These are phyloP conservation scores for Harringtonia aguacate DNA, from an alignment of 2,329 filamentous ascomycete species.

Conservation along the genomic window DNA sequence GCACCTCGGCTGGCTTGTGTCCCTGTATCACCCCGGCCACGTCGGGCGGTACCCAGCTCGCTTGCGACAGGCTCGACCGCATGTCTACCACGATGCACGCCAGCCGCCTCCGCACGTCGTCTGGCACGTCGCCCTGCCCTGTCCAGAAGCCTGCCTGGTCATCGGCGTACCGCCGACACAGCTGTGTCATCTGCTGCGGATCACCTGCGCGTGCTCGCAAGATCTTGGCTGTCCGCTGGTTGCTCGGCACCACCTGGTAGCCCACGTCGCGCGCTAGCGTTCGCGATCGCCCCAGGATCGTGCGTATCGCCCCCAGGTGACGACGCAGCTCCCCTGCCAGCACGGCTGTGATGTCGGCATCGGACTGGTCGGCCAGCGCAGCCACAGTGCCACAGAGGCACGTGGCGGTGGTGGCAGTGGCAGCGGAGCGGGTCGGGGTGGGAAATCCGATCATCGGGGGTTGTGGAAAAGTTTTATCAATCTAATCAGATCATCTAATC, in stretches of 20 bases:
- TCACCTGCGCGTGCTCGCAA: slow-evolving; percentile 14
- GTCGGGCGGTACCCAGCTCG: slow-evolving; percentile 12
- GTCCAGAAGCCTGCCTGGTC: slow-evolving; percentile 18
- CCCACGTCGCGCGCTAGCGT: slow-evolving; percentile 17
- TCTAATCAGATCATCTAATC: slow-evolving; percentile 2
- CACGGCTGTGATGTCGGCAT: background rate
- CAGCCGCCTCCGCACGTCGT: slow-evolving; percentile 18
- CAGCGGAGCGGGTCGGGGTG: background rate
- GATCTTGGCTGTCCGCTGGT: slow-evolving; percentile 20
- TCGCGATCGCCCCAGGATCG: slow-evolving; percentile 18
- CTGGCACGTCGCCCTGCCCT: slow-evolving; percentile 6
- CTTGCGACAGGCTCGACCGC: slow-evolving; percentile 15
- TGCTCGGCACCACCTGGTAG: slow-evolving; percentile 19
- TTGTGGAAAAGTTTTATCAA: background rate
- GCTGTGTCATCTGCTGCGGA: slow-evolving; percentile 4
- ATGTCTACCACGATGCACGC: slow-evolving; percentile 20
- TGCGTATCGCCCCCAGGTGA: background rate
- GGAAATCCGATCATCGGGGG: background rate
- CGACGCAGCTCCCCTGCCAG: background rate
- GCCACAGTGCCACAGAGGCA: background rate
- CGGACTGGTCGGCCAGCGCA: background rate
- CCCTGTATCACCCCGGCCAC: slow-evolving; percentile 14
- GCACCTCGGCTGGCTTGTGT: slow-evolving; percentile 15
- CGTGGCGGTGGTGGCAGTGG: too few relatives aligned
- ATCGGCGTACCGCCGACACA: slow-evolving; percentile 5